Evolutionary conservation across 2,329 filamentous ascomycete species (phyloP).

Genomic region (Fusarium brevicatenulatum): DNA sequence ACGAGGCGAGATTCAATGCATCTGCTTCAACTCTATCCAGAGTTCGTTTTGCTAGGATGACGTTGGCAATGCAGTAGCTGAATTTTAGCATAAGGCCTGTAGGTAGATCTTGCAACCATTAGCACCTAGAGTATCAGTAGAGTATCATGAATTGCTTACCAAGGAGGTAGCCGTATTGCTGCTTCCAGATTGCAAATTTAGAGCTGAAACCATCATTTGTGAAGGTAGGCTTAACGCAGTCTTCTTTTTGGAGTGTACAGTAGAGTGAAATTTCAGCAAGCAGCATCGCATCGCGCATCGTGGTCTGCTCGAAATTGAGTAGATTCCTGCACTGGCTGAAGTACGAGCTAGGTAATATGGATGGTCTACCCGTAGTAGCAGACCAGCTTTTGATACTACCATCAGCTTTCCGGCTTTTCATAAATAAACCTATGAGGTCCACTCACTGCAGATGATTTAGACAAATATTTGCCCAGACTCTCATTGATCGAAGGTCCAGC

Average conservation of each 20-base stretch:
- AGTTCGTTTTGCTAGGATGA: slow-evolving; percentile 23
- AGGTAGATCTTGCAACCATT: slow-evolving; percentile 4
- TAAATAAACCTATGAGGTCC: accelerated
- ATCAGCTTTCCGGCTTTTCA: background rate
- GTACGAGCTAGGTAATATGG: slow-evolving; percentile 51
- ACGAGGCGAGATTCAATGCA: background rate
- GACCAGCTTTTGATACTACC: slow-evolving; percentile 48
- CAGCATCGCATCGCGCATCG: slow-evolving; percentile 55
- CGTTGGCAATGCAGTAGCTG: slow-evolving; percentile 20
- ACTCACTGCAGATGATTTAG: slow-evolving; percentile 33
- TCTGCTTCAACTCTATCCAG: slow-evolving; percentile 12
- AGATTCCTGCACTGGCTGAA: slow-evolving; percentile 54
- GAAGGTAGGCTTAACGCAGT: slow-evolving; percentile 45
- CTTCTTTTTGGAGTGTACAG: slow-evolving; percentile 48
- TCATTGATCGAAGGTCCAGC: slow-evolving; percentile 47
- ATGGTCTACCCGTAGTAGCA: slow-evolving; percentile 53
- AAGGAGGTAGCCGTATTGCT: slow-evolving; percentile 32
- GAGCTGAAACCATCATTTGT: slow-evolving; percentile 24
- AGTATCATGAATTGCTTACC: background rate
- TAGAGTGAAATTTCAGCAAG: slow-evolving; percentile 54
- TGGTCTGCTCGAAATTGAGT: slow-evolving; percentile 53
- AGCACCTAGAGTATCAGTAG: background rate
- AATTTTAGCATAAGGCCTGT: slow-evolving; percentile 14
- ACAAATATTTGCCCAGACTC: slow-evolving; percentile 34
- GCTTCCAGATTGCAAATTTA: slow-evolving; percentile 23